A percentile compares a stretch with the other conserved stretches of the same genome.
Evolutionary conservation across 306 rosid genomes (phyloP).

Genomic region (peach (Prunus persica)): Prunus_persica_NCBIv2 NC_034009.1:22474501-22475000

Average conservation of each 20-base stretch:
- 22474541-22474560: too few relatives aligned
- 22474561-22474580: neutral
- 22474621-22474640: neutral
- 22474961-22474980: conserved; percentile 39
- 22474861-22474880: conserved; percentile 62
- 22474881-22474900: conserved; percentile 57
- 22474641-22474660: neutral
- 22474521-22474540: neutral
- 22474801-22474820: conserved; percentile 28
- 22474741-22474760: conserved; percentile 51
- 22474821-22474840: conserved; percentile 46
- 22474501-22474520: neutral
- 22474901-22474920: conserved; percentile 28
- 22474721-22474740: conserved; percentile 36
- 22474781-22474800: conserved; percentile 52
- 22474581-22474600: neutral
- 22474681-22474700: neutral
- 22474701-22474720: neutral
- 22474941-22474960: conserved; percentile 57
- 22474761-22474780: conserved; percentile 70
- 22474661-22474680: conserved; percentile 1
- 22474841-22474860: conserved; percentile 53
- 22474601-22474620: neutral
- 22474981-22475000: conserved; percentile 54
- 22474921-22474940: conserved; percentile 59